A percentile compares a stretch with the other conserved stretches of the same genome.
Evolutionary conservation across 805 yeast genomes (phyloP).

Genomic region (Diddensiella transvaalensis): DNA sequence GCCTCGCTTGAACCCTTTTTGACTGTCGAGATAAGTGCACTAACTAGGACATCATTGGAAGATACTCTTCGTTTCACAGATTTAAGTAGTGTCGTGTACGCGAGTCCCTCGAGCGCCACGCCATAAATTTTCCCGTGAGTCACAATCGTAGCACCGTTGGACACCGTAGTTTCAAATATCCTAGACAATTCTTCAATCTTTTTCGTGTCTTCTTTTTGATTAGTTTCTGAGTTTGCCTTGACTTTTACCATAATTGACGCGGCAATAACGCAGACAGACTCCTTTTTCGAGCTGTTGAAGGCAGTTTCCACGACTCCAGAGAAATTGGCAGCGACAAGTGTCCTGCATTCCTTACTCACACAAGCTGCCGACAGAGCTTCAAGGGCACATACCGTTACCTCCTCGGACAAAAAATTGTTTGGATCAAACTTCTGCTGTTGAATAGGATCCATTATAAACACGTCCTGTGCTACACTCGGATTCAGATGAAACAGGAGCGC

Average conservation of each 20-base stretch:
- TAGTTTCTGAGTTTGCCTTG: conserved; percentile 26
- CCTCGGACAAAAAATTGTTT: conserved; percentile 18
- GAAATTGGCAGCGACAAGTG: conserved; percentile 26
- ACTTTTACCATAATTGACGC: conserved; percentile 35
- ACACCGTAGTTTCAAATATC: conserved; percentile 27
- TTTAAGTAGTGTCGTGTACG: conserved; percentile 33
- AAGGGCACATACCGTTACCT: conserved; percentile 27
- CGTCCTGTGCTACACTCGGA: conserved; percentile 23
- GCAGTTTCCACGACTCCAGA: conserved; percentile 24
- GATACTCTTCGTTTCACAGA: conserved; percentile 30
- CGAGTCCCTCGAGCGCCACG: conserved; percentile 37
- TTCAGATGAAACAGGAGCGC: conserved; percentile 28
- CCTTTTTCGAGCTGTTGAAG: conserved; percentile 20
- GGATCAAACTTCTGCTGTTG: conserved; percentile 18
- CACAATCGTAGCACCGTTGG: conserved; percentile 10
- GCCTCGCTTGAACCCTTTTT: conserved; percentile 20
- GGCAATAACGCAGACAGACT: conserved; percentile 28
- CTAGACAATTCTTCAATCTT: conserved; percentile 25
- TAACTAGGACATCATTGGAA: conserved; percentile 19
- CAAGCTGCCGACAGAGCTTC: conserved; percentile 36
- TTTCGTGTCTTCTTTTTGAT: conserved; percentile 13
- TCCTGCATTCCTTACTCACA: conserved; percentile 30
- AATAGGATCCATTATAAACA: conserved; percentile 25
- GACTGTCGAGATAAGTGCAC: conserved; percentile 17
- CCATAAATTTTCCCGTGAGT: conserved; percentile 12